phyloP scores from a whole-genome alignment of 2,329 filamentous ascomycete species.

The Fusarium mundagurra region DNA sequence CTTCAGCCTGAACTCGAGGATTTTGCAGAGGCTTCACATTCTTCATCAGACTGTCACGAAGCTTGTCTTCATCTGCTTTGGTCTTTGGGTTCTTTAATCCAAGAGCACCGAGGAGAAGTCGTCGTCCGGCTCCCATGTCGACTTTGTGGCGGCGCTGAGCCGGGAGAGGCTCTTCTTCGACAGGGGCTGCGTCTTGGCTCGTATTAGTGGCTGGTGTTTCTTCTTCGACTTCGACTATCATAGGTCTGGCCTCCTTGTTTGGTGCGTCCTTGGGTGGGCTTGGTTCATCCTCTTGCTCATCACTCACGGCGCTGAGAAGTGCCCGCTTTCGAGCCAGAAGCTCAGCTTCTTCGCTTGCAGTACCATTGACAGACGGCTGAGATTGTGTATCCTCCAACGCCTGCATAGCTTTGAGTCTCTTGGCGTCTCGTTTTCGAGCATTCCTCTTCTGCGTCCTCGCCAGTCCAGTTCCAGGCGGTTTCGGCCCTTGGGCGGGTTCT shows the following conservation, averaged over 20 bases:
- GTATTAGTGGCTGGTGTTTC: not conserved
- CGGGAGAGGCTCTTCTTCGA: slow-evolving; percentile 15
- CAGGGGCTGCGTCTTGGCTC: not conserved
- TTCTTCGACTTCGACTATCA: slow-evolving; percentile 11
- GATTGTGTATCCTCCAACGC: slow-evolving; percentile 28
- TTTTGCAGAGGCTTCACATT: slow-evolving; percentile 56
- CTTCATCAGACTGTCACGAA: slow-evolving; percentile 68
- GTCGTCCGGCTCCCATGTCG: slow-evolving; percentile 68
- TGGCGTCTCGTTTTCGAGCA: slow-evolving; percentile 56
- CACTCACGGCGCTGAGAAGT: slow-evolving; percentile 48
- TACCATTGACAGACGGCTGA: slow-evolving; percentile 16
- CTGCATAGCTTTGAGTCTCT: slow-evolving; percentile 33
- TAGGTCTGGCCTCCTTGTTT: not conserved
- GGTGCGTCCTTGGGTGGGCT: not conserved
- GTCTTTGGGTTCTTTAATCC: slow-evolving; percentile 75
- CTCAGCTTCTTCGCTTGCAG: slow-evolving; percentile 36
- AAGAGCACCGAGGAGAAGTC: slow-evolving; percentile 77
- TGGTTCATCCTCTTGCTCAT: slow-evolving; percentile 14
- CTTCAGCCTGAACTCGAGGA: slow-evolving; percentile 43
- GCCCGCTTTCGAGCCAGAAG: slow-evolving; percentile 54
- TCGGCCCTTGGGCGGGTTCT: slow-evolving; percentile 18
- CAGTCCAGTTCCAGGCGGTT: slow-evolving; percentile 51
- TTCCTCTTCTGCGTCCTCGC: slow-evolving; percentile 62
- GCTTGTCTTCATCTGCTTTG: slow-evolving; percentile 72
- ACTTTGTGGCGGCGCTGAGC: slow-evolving; percentile 39